Conservation (phyloP, 2,329 filamentous ascomycete genomes). For the Talaromyces sp. region DNA sequence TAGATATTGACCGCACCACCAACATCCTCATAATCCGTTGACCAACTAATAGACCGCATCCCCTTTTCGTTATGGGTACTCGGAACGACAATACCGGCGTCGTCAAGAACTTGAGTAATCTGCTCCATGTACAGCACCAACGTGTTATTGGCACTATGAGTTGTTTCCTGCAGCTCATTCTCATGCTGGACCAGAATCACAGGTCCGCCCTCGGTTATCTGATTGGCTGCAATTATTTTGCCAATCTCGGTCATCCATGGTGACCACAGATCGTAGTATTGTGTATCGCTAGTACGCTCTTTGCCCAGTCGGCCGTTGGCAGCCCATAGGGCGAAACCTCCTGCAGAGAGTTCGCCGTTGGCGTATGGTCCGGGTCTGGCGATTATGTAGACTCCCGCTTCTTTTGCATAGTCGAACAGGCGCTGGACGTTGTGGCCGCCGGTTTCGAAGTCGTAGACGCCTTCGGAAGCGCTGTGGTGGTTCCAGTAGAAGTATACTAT, state of each 20-base stretch:
- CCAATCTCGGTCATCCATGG: conserved; percentile 49
- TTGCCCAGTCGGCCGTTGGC: conserved; percentile 47
- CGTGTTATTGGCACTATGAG: conserved; percentile 55
- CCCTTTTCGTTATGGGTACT: conserved; percentile 70
- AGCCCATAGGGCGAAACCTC: conserved; percentile 47
- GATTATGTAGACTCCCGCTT: conserved; percentile 53
- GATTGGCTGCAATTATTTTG: conserved; percentile 51
- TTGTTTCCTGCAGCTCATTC: conserved; percentile 69
- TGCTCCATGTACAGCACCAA: conserved; percentile 66
- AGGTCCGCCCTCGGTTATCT: conserved; percentile 79
- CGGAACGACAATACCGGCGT: conserved; percentile 69
- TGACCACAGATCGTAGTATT: conserved; percentile 47
- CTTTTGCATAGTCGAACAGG: conserved; percentile 51
- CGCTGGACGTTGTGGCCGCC: conserved; percentile 51
- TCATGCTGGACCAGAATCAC: conserved; percentile 76
- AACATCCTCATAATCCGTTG: conserved; percentile 54
- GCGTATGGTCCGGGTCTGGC: conserved; percentile 52
- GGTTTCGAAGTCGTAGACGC: conserved; percentile 50
- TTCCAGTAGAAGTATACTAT: conserved; percentile 31
- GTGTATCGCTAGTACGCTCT: conserved; percentile 43
- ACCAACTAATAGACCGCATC: conserved; percentile 61
- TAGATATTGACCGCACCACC: conserved; percentile 61
- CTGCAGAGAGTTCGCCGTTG: conserved; percentile 52
- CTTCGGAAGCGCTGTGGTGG: conserved; percentile 38
- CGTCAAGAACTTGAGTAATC: conserved; percentile 64